Conservation (phyloP, 768 basidiomycete species). For the Rhodotorula sphaerocarpa region DNA sequence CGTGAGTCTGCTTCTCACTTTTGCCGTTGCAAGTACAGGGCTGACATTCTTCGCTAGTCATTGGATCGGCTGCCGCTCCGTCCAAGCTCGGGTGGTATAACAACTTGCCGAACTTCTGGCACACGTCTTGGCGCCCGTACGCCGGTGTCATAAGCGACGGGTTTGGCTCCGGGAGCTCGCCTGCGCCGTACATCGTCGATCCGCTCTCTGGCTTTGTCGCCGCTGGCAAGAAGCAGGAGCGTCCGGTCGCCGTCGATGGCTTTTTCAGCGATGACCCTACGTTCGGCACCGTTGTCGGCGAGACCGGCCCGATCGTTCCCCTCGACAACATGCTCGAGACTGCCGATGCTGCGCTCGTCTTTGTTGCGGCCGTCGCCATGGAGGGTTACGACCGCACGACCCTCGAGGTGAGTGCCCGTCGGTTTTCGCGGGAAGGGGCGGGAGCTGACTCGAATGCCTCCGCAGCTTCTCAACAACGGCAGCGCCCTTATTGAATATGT, state of each 20-base stretch:
- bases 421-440: too few relatives aligned
- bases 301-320: neutral
- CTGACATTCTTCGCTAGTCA: neutral
- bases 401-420: constrained; percentile 13
- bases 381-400: constrained; percentile 36
- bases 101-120: neutral
- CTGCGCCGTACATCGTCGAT: constrained; percentile 39
- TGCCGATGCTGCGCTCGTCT: constrained; percentile 24
- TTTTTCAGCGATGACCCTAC: constrained; percentile 15
- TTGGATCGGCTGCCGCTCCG: constrained; percentile 26
- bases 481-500: constrained; percentile 40
- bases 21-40: neutral
- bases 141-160: constrained; percentile 26
- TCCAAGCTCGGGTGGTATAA: constrained; percentile 32
- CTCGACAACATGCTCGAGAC: constrained; percentile 26
- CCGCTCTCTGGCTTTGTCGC: constrained; percentile 42
- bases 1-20: neutral
- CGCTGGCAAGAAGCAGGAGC: constrained; percentile 34
- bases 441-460: neutral
- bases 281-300: neutral
- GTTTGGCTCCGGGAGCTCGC: constrained; percentile 42
- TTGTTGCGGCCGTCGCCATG: constrained; percentile 24
- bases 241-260: constrained; percentile 14
- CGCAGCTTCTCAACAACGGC: constrained; percentile 19
- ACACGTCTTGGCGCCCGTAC: neutral